Evolutionary conservation across 83 land plant genomes (phyloP), one percentile per base, ranked within the genome.

Genomic region (Picea abies): DNA sequence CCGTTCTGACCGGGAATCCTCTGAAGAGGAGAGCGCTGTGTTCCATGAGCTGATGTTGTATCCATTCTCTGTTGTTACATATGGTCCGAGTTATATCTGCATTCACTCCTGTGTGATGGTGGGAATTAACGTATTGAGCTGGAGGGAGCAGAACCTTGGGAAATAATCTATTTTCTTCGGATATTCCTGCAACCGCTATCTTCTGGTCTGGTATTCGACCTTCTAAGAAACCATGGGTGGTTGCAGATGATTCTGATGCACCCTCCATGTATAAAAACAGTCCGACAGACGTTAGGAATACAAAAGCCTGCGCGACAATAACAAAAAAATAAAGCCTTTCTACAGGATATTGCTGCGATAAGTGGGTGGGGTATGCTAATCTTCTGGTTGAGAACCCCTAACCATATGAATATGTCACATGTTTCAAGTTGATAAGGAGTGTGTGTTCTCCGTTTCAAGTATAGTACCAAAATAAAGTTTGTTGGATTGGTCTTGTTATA

Each of bases 21-120:
- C 90, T 76, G 37, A 88, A 56, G 3, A 88, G 69, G 29, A 88
- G 82, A 22, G 90, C 90, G 22, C 87, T 70, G 82, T 69, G 37
- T 60, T 67, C 75, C 69, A 79, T 32, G 17, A 60, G 25, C 22
- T 79, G 68, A 20, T 52, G 61, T 60, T 86, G 80, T 60, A 86
- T 65, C 88, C 86, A 86, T 14, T 66, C 80, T 39, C 65, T 83
- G 60, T 83, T 86, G 1, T 41, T 67, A 41, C 60, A 52, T 22
- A 86, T 63, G 39, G 56, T 26, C 29, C 47, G 26, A 2, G 12
- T 10, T 23, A 73, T 12, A 11, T 41, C 8, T 3, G 58, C 77
- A 1, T 20, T 6, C 0, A 72, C 25, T 39, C 44, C 58, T 41
- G 20, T 52, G 15, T 44, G 9, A 49, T 73, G 58, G 47, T n/a